Evolutionary conservation across 345 rosid genomes (phyloP), one percentile per base, ranked within the genome.

Genomic region (Salix dunnii): DNA sequence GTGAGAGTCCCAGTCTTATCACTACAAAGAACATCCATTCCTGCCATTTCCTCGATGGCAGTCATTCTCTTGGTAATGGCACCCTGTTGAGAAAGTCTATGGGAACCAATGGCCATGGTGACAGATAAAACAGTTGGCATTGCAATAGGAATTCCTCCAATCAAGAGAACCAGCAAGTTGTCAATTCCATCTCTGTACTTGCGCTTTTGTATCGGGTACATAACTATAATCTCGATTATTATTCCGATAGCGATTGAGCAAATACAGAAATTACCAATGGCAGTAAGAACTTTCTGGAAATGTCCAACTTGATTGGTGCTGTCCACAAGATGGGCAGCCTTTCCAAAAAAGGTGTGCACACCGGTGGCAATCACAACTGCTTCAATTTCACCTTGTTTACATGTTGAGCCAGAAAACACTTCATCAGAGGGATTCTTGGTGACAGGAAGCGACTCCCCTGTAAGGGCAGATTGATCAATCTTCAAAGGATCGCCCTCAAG

Each of bases 41-140:
- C 95, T 0, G 97, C 98, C 96, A 94, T 90, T 82, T 92, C 98
- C 75, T 94, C 97, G 43, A 92, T 92, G 72, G 98, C 97, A 30
- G 98, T 94, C 97, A 92, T 94, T 82, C 97, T 90, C 89, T 92
- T 94, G 25, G 97, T 94, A 46, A 94, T 91, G 70, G 98, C 98
- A 31, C 97, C 97, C 49, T 90, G 97, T 67, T 85, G 86, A 53
- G 94, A 92, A 36, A 94, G 94, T 73, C 94, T 85, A 77, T 90
- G 97, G 69, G 97, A 94, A 38, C 98, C 98, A 78, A 92, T 87
- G 66, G 97, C 97, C 98, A 94, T 94, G 75, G 98, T 94, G 79
- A 94, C 98, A 2, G 98, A 92, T 18, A 94, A 86, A 73, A 94
- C 97, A 43, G 89, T 90, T 31, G 98, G 98, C 97, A 94, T 94